Percentiles rank a stretch among this genome's conserved stretches.
Evolutionary conservation across 164 flowering plant genomes (phyloP).

Genomic region (Vitis vinifera): DNA sequence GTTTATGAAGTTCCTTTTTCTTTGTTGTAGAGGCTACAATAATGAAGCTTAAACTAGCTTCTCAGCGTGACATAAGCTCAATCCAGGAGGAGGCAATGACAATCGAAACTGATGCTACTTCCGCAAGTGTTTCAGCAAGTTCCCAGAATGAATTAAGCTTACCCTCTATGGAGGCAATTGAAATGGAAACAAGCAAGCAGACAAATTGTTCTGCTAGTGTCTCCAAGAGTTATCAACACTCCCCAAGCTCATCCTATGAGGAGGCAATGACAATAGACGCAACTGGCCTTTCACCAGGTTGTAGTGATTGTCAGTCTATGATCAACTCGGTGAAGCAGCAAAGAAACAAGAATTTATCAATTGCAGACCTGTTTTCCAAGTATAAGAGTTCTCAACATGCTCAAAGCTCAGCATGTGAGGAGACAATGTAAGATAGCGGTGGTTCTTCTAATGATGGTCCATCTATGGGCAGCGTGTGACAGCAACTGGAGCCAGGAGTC

Average conservation of each 20-base stretch:
- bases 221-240: not conserved
- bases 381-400: constrained; percentile 23
- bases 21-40: constrained; percentile 67
- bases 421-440: constrained; percentile 13
- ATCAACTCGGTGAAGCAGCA: constrained; percentile 10
- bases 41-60: constrained; percentile 64
- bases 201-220: not conserved
- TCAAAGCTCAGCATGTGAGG: constrained; percentile 9
- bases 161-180: not conserved
- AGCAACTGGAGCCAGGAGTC: constrained; percentile 1
- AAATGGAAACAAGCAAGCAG: constrained; percentile 10
- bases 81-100: constrained; percentile 9
- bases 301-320: constrained; percentile 7
- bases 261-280: constrained; percentile 18
- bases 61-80: constrained; percentile 31
- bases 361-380: constrained; percentile 35
- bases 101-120: constrained; percentile 2
- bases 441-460: constrained; percentile 16
- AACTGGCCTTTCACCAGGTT: not conserved
- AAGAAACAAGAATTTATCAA: constrained; percentile 16
- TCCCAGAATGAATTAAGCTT: not conserved
- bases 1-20: not conserved
- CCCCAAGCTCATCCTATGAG: not conserved
- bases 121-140: not conserved
- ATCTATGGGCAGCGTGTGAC: constrained; percentile 9